Conservation (phyloP, 257 asterid genomes). For the Plantago elongata region DNA sequence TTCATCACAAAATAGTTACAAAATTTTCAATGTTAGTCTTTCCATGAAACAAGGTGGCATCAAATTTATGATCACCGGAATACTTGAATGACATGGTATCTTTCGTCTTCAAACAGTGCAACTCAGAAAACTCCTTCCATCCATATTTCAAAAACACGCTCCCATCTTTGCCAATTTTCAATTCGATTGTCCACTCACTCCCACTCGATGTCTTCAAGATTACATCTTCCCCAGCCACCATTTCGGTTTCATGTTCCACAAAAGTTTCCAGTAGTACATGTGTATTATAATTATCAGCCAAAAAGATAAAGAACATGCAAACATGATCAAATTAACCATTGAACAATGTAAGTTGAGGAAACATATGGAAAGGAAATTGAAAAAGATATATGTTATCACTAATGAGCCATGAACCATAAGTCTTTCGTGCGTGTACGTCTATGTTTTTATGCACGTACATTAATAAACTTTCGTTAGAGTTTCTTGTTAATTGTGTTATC, state of each 20-base stretch:
- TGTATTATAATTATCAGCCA: background rate
- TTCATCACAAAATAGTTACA: background rate
- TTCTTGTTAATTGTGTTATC: no score
- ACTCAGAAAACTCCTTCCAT: background rate
- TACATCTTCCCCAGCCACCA: background rate
- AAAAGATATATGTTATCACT: no score
- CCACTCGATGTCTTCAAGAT: background rate
- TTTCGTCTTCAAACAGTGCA: background rate
- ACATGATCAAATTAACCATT: no score
- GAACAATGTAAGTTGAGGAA: no score
- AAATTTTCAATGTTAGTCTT: background rate
- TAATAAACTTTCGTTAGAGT: no score
- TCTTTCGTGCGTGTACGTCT: no score
- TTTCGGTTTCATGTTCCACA: background rate
- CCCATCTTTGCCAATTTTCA: background rate
- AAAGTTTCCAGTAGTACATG: conserved; percentile 1
- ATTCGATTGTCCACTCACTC: background rate
- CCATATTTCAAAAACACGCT: background rate
- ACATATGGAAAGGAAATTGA: no score
- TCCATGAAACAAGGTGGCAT: background rate
- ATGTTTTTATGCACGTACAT: no score
- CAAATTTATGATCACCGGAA: background rate
- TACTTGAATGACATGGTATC: background rate
- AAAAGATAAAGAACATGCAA: background rate
- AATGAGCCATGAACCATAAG: no score